Base-by-base conservation (phyloP, 1,284 basidiomycete genomes). In the Malassezia nana region DNA sequence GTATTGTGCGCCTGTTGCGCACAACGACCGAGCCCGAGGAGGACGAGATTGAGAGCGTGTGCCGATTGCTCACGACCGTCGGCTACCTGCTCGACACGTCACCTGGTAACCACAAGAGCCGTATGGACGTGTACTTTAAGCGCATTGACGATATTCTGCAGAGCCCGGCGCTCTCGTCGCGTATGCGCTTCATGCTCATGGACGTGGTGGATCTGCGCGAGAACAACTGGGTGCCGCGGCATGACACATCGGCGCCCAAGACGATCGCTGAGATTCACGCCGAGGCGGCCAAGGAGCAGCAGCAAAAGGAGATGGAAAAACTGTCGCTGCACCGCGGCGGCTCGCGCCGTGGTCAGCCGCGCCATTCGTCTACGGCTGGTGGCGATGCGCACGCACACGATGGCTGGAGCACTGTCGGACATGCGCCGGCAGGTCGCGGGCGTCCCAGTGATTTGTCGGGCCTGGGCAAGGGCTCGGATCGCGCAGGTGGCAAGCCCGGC, bases 141-240 rank as follows among this genome's bases (percentile, higher is more conserved):
- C 82, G 90, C 46, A 91, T 98, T 82, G 81, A 83, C 70, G 83
- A 85, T 69, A 73, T 73, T 59, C 79, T 94, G 59, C 78, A 81
- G 42, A 84, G 84, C 77, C 77, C 74, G 26, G 83, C 84, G 52
- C 82, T 94, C 61, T 83, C 82, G 55, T 83, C 88, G 29, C 84
- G 92, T 72, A 88, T 95, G 81, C 83, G 84, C 55, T 95, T 89
- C 78, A 95, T 95, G 89, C 80, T 96, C 55, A 81, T 89, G 85
- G 88, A 90, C 75, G 80, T 95, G 39, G 82, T 92, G 62, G 92
- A 96, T 74, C 79, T 94, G 35, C 85, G 91, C 39, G 80, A 82
- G 45, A 82, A 84, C 54, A 84, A 82, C 67, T 98, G 92, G 92
- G 73, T 83, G 42, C 77, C 81, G 41, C 82, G 88, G 52, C 83